A percentile compares a stretch with the other conserved stretches of the same genome.
phyloP scores from a whole-genome alignment of 2,329 filamentous ascomycete genomes.

The Zarea fungicola region DNA sequence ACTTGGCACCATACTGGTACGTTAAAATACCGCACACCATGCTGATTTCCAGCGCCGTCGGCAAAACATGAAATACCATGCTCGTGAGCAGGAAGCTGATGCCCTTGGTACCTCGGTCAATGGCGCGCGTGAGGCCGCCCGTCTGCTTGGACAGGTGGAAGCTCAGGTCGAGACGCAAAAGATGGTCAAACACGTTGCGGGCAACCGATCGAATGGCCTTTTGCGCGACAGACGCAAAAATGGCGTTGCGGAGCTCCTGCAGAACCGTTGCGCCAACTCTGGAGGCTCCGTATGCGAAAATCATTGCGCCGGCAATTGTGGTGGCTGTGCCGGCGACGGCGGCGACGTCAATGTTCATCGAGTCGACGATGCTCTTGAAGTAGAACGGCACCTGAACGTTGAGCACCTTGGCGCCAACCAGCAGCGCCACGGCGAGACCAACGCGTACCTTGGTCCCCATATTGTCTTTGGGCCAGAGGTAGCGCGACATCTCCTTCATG shows the following conservation, averaged over 20 bases:
- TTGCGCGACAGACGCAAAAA: conserved; percentile 95
- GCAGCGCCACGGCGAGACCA: conserved; percentile 71
- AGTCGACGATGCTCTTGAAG: conserved; percentile 96
- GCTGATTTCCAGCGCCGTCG: conserved; percentile 86
- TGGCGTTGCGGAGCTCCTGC: conserved; percentile 89
- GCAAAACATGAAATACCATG: conserved; percentile 97
- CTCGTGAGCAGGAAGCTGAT: conserved; percentile 96
- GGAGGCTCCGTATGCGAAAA: conserved; percentile 85
- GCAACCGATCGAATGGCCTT: conserved; percentile 92
- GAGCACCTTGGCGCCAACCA: conserved; percentile 87
- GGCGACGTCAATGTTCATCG: conserved; percentile 94
- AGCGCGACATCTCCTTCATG: conserved; percentile 94
- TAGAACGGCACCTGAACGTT: conserved; percentile 99
- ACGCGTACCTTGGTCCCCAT: conserved; percentile 72
- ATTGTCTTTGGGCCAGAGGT: conserved; percentile 90
- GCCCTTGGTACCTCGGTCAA: conserved; percentile 95
- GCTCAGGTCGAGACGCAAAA: conserved; percentile 81
- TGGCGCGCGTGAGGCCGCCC: conserved; percentile 85
- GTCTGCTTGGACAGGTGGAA: conserved; percentile 95
- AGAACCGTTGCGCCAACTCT: conserved; percentile 85
- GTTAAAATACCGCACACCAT: conserved; percentile 96
- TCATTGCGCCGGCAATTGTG: conserved; percentile 86
- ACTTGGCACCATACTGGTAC: conserved; percentile 88
- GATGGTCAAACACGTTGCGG: conserved; percentile 84
- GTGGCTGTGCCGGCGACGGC: conserved; percentile 81